These are phyloP conservation scores for Vachellia collinsii DNA, from an alignment of 306 rosid species.

Conservation along the genomic window DNA sequence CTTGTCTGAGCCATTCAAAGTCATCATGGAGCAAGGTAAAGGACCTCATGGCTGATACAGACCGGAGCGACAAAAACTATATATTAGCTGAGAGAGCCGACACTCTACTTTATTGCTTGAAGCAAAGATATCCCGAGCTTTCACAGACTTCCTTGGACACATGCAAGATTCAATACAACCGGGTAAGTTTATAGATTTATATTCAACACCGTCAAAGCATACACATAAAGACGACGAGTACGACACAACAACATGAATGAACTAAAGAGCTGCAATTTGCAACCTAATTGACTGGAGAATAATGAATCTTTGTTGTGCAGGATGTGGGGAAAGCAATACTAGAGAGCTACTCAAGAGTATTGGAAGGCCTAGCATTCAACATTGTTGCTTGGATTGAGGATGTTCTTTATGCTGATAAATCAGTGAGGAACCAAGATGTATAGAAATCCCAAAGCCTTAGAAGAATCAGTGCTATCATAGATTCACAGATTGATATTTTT, in stretches of 20 bases:
- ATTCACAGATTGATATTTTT: not conserved
- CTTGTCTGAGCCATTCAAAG: constrained; percentile 81
- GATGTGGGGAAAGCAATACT: constrained; percentile 71
- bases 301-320: constrained; percentile 46
- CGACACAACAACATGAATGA: not conserved
- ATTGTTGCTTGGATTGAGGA: constrained; percentile 81
- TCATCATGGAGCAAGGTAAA: constrained; percentile 92
- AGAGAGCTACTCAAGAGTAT: constrained; percentile 78
- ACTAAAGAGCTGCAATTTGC: not conserved
- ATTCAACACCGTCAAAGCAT: not conserved
- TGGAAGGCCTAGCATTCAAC: constrained; percentile 78
- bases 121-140: constrained; percentile 89
- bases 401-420: constrained; percentile 57
- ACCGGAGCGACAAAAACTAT: constrained; percentile 67
- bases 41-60: constrained; percentile 73
- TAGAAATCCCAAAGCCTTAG: constrained; percentile 34
- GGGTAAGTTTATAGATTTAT: constrained; percentile 44
- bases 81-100: constrained; percentile 86
- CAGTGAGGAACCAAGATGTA: constrained; percentile 47
- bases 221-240: not conserved
- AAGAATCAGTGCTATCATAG: constrained; percentile 7
- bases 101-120: constrained; percentile 68
- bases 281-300: not conserved
- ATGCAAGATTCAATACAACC: constrained; percentile 86
- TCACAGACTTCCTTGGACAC: constrained; percentile 91